Conservation (phyloP, 495 filamentous ascomycete genomes). For the Daldinia loculata region DNA sequence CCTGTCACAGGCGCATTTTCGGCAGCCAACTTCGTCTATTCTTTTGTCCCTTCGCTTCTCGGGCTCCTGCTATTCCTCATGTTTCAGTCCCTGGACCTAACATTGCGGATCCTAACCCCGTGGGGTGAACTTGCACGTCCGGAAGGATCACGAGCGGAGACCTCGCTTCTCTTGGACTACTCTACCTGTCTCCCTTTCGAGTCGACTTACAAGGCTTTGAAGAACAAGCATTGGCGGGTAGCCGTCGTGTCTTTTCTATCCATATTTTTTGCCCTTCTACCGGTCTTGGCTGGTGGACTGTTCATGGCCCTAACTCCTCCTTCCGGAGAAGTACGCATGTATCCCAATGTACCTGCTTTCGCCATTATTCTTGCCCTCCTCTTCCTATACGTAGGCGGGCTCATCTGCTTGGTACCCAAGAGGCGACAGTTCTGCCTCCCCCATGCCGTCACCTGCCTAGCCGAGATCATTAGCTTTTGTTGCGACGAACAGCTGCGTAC, state of each 20-base stretch:
- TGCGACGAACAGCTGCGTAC: slow-evolving; percentile 72
- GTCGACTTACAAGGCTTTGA: slow-evolving; percentile 66
- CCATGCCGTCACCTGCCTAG: slow-evolving; percentile 73
- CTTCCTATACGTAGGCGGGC: slow-evolving; percentile 66
- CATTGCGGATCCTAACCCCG: slow-evolving; percentile 76
- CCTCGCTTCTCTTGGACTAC: slow-evolving; percentile 79
- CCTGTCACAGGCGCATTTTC: slow-evolving; percentile 75
- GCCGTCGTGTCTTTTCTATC: slow-evolving; percentile 74
- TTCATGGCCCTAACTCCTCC: slow-evolving; percentile 78
- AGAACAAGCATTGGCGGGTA: slow-evolving; percentile 74
- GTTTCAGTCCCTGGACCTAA: slow-evolving; percentile 79
- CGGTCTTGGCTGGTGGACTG: slow-evolving; percentile 78
- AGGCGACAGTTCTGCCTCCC: slow-evolving; percentile 68
- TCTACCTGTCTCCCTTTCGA: slow-evolving; percentile 68
- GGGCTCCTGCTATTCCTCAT: slow-evolving; percentile 79
- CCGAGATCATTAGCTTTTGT: slow-evolving; percentile 79
- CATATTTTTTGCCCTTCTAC: slow-evolving; percentile 69
- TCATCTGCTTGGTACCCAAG: slow-evolving; percentile 62
- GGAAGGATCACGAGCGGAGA: slow-evolving; percentile 69
- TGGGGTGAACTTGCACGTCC: slow-evolving; percentile 70
- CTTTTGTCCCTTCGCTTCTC: slow-evolving; percentile 79
- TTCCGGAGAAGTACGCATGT: slow-evolving; percentile 67
- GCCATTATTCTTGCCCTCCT: slow-evolving; percentile 73
- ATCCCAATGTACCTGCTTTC: slow-evolving; percentile 73
- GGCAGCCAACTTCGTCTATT: slow-evolving; percentile 86